phyloP scores from a whole-genome alignment of 2,329 filamentous ascomycete genomes.

The Claviceps maximensis region DNA sequence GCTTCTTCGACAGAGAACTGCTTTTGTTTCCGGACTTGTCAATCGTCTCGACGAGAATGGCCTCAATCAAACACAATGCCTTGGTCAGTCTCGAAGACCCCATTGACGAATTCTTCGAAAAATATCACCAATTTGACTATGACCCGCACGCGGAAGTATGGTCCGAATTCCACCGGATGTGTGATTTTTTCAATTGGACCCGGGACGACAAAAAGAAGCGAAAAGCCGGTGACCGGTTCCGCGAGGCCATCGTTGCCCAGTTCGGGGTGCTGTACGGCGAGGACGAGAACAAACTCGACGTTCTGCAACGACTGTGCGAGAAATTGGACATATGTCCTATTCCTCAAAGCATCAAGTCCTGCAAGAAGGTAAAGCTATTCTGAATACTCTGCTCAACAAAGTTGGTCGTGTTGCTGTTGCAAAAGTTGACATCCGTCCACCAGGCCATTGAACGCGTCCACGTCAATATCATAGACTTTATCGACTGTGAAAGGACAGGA shows the following conservation, averaged over 20 bases:
- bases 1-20: background rate
- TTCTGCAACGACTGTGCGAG: background rate
- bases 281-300: background rate
- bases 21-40: background rate
- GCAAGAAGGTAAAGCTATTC: background rate
- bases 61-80: background rate
- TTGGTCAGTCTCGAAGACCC: background rate
- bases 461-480: slow-evolving; percentile 5
- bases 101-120: background rate
- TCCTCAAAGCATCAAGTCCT: background rate
- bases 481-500: slow-evolving; percentile 3
- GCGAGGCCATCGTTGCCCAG: background rate
- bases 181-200: background rate
- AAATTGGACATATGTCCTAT: background rate
- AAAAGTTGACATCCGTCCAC: background rate
- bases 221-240: background rate
- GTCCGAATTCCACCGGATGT: background rate
- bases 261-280: background rate
- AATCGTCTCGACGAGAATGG: background rate
- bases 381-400: background rate
- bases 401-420: background rate
- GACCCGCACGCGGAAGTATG: background rate
- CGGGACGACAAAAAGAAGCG: background rate
- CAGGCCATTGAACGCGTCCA: background rate
- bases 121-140: background rate